A percentile compares a stretch with the other conserved stretches of the same genome.
Evolutionary conservation across 2,329 filamentous ascomycete genomes (phyloP).

Genomic region (Paecilomyces dactylethromorphus): DNA sequence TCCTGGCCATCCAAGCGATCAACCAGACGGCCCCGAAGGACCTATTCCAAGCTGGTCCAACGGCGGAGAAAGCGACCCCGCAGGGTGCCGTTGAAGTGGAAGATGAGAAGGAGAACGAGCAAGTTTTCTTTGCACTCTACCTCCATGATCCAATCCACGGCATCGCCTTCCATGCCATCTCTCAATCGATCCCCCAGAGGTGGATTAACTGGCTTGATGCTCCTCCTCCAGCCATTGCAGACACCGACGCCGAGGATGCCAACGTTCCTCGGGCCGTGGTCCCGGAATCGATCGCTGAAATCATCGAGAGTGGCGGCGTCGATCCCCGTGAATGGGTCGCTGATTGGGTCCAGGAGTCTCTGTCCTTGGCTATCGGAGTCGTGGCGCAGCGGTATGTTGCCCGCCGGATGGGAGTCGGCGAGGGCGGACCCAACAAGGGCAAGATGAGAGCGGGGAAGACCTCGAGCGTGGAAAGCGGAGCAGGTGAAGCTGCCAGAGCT

Average conservation of each 20-base stretch:
- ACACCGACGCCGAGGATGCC: slow-evolving; percentile 33
- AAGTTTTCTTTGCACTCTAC: slow-evolving; percentile 71
- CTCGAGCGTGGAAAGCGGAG: slow-evolving; percentile 51
- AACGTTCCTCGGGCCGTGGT: slow-evolving; percentile 33
- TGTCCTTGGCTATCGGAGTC: slow-evolving; percentile 71
- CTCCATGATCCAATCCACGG: slow-evolving; percentile 82
- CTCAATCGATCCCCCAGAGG: slow-evolving; percentile 72
- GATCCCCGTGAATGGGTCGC: slow-evolving; percentile 96
- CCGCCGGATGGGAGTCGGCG: slow-evolving; percentile 89
- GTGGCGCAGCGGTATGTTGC: slow-evolving; percentile 95
- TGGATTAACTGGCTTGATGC: slow-evolving; percentile 93
- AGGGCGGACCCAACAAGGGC: slow-evolving; percentile 60
- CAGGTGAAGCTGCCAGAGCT: slow-evolving; percentile 56
- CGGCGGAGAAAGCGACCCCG: slow-evolving; percentile 22
- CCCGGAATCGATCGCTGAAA: slow-evolving; percentile 80
- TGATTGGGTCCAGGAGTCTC: slow-evolving; percentile 89
- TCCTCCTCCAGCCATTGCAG: slow-evolving; percentile 37
- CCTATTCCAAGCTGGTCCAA: slow-evolving; percentile 59
- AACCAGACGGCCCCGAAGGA: slow-evolving; percentile 56
- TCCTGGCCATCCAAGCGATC: slow-evolving; percentile 90
- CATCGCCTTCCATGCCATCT: slow-evolving; percentile 77
- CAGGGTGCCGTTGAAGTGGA: slow-evolving; percentile 30
- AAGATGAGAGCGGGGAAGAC: slow-evolving; percentile 46
- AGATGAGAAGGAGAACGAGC: slow-evolving; percentile 42
- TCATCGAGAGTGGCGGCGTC: slow-evolving; percentile 66